Base-by-base conservation (phyloP, 2,329 filamentous ascomycete genomes). In the Talaromyces atroroseus region DNA sequence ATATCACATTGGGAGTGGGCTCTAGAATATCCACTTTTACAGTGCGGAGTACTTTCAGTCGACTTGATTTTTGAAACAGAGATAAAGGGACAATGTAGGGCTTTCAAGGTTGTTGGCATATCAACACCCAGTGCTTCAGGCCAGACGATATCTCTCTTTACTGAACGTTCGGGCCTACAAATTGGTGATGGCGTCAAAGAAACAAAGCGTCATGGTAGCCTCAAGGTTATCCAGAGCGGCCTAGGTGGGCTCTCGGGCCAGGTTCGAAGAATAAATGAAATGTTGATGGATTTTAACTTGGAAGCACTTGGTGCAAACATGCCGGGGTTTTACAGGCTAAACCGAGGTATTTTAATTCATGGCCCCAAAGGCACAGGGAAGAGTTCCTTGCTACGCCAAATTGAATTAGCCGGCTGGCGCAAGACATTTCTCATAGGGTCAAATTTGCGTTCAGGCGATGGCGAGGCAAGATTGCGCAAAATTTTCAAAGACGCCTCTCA, bases 331-430 rank as follows among this genome's bases (percentile, higher is more conserved):
- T 74, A 70, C 62, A 68, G 64, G 64, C 69, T 66, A 64, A 72
- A 62, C 74, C 81, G 81, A 52, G 84, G 84, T 0, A 80, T 94
- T 36, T 79, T 94, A 23, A 77, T 96, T 4, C 86, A 95, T 68
- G 92, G 92, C 14, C 86, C 89, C 18, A 83, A 84, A 60, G 92
- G 92, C 11, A 95, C 89, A 0, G 92, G 92, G 23, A 96, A 96
- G 74, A 87, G 84, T 0, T 80, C 88, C 61, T 76, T 96, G 0
- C 75, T 96, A 1, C 71, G 86, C 16, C 81, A 82, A 32, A 78
- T 96, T 20, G 82, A 85, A 8, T 79, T 77, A 6, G 82, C 84
- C 0, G 80, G 80, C 57, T 96, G 90, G 89, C 83, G 82, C 21
- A 82, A 82, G 42, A 83, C 91, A 1, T 80, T 88, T 61, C 80